Conservation (phyloP, 169 alveolate species). For the Eimeria falciformis region DNA sequence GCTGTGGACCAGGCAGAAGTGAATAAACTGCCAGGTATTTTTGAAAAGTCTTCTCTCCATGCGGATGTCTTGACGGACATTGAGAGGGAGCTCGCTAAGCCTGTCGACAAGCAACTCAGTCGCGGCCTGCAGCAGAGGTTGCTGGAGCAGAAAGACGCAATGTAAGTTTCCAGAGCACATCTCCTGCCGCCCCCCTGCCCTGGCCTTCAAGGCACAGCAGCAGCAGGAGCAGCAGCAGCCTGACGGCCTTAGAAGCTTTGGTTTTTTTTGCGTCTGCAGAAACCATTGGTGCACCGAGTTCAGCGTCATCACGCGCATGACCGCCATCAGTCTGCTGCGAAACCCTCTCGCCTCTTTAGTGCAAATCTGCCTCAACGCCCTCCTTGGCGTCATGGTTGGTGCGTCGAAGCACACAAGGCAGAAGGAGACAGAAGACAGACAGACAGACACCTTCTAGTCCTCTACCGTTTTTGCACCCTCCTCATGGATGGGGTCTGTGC, state of each 20-base stretch:
- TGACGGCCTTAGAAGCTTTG: background rate
- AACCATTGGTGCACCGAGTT: slow-evolving; percentile 5
- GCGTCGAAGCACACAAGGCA: background rate
- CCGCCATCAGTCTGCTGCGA: background rate
- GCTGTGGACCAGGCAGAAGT: background rate
- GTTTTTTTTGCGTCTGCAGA: background rate
- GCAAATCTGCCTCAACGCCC: slow-evolving; percentile 12
- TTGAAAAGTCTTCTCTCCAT: background rate
- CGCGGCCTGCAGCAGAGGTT: background rate
- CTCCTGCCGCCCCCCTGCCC: background rate
- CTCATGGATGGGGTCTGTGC: too few species aligned
- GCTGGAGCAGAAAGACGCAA: background rate
- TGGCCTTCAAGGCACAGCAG: background rate
- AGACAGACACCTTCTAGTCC: too few species aligned
- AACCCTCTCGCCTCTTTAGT: slow-evolving; percentile 34
- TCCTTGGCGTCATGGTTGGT: slow-evolving; percentile 34
- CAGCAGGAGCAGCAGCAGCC: background rate
- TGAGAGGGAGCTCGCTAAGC: background rate
- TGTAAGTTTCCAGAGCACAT: background rate
- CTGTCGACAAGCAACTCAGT: background rate
- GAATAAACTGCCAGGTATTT: background rate
- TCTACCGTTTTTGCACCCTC: too few species aligned
- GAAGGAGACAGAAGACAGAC: too few species aligned
- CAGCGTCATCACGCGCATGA: slow-evolving; percentile 22
- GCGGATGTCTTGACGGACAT: background rate